A percentile compares a stretch with the other conserved stretches of the same genome.
Evolutionary conservation across 192 early-diverging fungal genomes (phyloP).

Genomic region (Diversispora eburnea): DNA sequence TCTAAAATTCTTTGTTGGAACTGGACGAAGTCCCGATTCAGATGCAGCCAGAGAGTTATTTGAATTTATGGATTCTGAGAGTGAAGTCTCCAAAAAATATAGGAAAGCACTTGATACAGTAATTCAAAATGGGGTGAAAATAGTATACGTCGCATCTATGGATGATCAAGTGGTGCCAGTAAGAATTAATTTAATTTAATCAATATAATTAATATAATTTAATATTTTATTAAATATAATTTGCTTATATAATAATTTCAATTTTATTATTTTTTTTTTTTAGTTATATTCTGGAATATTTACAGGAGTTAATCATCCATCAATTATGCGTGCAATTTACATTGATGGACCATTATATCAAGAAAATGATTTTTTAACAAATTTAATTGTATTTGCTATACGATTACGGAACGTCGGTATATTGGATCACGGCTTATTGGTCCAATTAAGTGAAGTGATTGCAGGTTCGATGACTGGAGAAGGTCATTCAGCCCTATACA

Average conservation of each 20-base stretch:
- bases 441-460: slow-evolving; percentile 81
- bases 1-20: slow-evolving; percentile 68
- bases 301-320: slow-evolving; percentile 65
- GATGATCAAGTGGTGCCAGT: slow-evolving; percentile 94
- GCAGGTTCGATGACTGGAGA: slow-evolving; percentile 85
- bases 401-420: slow-evolving; percentile 84
- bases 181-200: neutral
- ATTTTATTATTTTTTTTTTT: neutral
- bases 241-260: no score
- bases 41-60: slow-evolving; percentile 91
- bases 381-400: slow-evolving; percentile 83
- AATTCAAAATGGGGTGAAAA: slow-evolving; percentile 64
- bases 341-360: slow-evolving; percentile 82
- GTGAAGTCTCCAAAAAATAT: slow-evolving; percentile 66
- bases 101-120: slow-evolving; percentile 64
- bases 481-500: slow-evolving; percentile 93
- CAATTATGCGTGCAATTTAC: slow-evolving; percentile 87
- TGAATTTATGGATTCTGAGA: slow-evolving; percentile 83
- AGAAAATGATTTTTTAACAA: slow-evolving; percentile 78
- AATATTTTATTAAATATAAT: neutral
- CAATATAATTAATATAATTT: neutral
- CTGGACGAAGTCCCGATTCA: slow-evolving; percentile 49
- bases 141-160: slow-evolving; percentile 80
- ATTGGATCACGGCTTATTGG: slow-evolving; percentile 80
- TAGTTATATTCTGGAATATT: slow-evolving; percentile 71